Percentiles rank a stretch among this genome's conserved stretches.
Conservation (phyloP, 139 green algal genomes). For the Yamagishiella unicocca region DNA sequence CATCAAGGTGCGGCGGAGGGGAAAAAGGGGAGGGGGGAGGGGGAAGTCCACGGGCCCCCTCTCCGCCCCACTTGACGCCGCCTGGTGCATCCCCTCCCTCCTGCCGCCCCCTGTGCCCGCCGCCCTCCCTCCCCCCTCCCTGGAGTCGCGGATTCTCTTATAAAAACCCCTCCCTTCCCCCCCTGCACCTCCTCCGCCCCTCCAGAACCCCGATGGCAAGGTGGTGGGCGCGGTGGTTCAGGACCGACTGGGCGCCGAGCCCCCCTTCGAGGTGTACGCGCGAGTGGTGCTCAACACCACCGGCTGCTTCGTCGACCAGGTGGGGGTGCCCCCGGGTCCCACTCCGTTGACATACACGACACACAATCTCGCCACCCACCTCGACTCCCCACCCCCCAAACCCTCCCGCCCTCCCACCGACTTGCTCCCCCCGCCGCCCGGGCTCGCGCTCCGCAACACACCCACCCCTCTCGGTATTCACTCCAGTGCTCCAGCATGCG, state of each 20-base stretch:
- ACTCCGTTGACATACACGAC: no score
- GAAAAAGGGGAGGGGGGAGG: background rate
- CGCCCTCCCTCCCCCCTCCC: background rate
- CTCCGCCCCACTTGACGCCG: no score
- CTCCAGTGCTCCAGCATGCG: no score
- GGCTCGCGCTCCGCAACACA: no score
- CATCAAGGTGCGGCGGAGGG: conserved; percentile 76
- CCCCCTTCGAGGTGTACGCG: conserved; percentile 70
- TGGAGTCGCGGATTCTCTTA: background rate
- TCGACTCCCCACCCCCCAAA: background rate
- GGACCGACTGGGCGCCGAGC: conserved; percentile 71
- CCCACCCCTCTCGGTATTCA: no score
- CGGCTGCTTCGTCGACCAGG: conserved; percentile 84
- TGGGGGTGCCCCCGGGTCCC: no score
- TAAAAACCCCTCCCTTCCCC: background rate
- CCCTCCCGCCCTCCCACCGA: no score
- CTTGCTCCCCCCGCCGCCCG: no score
- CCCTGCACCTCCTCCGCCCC: background rate
- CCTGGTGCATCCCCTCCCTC: background rate
- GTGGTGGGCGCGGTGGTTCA: conserved; percentile 79
- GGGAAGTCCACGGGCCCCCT: no score
- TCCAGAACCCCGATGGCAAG: conserved; percentile 75
- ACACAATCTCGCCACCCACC: no score
- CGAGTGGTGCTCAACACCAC: conserved; percentile 92
- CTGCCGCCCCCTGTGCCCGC: background rate